Conservation (phyloP, 164 flowering plant genomes). For the Vitis rupestris region DNA sequence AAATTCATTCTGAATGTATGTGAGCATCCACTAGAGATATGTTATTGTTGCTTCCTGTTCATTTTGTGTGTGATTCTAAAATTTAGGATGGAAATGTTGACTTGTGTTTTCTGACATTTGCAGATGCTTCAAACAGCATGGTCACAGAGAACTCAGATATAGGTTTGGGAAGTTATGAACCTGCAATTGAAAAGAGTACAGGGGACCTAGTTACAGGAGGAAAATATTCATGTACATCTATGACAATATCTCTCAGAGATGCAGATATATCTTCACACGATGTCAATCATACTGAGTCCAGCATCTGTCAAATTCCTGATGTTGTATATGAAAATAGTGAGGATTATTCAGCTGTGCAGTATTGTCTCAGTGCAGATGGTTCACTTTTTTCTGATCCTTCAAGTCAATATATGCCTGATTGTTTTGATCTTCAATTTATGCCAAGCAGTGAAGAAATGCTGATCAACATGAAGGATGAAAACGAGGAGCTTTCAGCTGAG, state of each 20-base stretch:
- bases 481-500: slow-evolving; percentile 20
- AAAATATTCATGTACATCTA: slow-evolving; percentile 14
- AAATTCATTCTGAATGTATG: slow-evolving; percentile 26
- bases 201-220: slow-evolving; percentile 19
- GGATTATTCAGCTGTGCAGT: slow-evolving; percentile 15
- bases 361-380: slow-evolving; percentile 9
- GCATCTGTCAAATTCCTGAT: slow-evolving; percentile 23
- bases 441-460: slow-evolving; percentile 11
- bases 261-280: slow-evolving; percentile 17
- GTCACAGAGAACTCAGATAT: slow-evolving; percentile 12
- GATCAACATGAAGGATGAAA: slow-evolving; percentile 17
- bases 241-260: slow-evolving; percentile 17
- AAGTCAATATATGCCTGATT: slow-evolving; percentile 2
- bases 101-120: slow-evolving; percentile 16
- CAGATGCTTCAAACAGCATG: slow-evolving; percentile 27
- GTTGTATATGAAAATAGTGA: slow-evolving; percentile 12
- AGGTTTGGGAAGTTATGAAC: slow-evolving; percentile 5
- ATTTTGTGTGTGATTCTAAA: slow-evolving; percentile 1
- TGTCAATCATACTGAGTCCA: slow-evolving; percentile 17
- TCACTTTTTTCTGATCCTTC: slow-evolving; percentile 9
- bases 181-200: slow-evolving; percentile 16
- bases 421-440: slow-evolving; percentile 12
- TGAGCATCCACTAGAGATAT: not conserved
- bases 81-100: slow-evolving; percentile 6
- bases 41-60: not conserved